These are phyloP conservation scores for Jamesozyma gamospora DNA, from an alignment of 805 yeast genomes.

Conservation along the genomic window DNA sequence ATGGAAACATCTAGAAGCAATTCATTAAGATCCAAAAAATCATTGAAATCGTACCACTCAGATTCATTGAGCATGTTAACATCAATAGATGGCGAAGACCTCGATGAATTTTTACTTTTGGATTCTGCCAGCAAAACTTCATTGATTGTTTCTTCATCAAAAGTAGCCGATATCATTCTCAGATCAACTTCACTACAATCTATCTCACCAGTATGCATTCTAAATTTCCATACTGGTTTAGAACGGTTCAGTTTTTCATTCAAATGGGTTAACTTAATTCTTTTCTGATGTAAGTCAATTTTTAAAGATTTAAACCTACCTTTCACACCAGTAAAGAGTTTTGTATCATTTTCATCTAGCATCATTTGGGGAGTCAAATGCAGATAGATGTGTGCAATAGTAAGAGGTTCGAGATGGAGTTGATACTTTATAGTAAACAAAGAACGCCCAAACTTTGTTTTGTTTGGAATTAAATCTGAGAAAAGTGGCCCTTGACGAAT, in stretches of 20 bases:
- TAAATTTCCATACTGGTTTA: constrained; percentile 42
- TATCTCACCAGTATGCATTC: constrained; percentile 58
- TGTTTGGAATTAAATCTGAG: constrained; percentile 36
- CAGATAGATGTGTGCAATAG: constrained; percentile 60
- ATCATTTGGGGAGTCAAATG: constrained; percentile 38
- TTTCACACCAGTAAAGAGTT: constrained; percentile 53
- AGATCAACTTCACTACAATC: constrained; percentile 61
- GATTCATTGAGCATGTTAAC: constrained; percentile 8
- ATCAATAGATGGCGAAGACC: background rate
- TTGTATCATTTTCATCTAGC: constrained; percentile 33
- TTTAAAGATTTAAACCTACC: constrained; percentile 41
- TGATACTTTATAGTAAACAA: constrained; percentile 67
- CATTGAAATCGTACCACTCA: constrained; percentile 67
- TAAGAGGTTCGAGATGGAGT: constrained; percentile 55
- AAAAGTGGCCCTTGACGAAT: constrained; percentile 63
- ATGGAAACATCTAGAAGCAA: constrained; percentile 32
- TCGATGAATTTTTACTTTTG: background rate
- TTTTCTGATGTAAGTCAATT: constrained; percentile 54
- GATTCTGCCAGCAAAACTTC: constrained; percentile 24
- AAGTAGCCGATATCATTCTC: constrained; percentile 52
- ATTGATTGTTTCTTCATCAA: constrained; percentile 44
- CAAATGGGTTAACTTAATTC: constrained; percentile 32
- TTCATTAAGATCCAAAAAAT: constrained; percentile 60
- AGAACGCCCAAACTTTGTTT: constrained; percentile 55
- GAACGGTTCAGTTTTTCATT: constrained; percentile 38